These are phyloP conservation scores for Populus euphratica DNA, from an alignment of 345 rosid genomes.

Conservation along the genomic window DNA sequence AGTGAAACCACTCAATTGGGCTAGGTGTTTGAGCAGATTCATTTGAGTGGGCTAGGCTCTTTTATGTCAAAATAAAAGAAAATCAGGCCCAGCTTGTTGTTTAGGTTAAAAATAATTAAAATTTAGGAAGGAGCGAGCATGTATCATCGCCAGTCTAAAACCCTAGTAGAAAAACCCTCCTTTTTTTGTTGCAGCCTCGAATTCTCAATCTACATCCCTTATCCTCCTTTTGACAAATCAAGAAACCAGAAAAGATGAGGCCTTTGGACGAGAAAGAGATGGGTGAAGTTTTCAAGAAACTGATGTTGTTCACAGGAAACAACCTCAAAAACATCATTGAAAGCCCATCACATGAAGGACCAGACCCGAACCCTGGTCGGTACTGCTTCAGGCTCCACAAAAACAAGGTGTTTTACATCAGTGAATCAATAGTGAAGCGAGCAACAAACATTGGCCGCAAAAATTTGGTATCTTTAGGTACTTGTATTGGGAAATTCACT, in stretches of 20 bases:
- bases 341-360: constrained; percentile 82
- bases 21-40: not conserved
- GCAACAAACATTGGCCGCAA: constrained; percentile 70
- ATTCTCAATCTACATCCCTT: no score
- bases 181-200: not conserved
- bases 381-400: constrained; percentile 92
- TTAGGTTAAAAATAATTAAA: no score
- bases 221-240: not conserved
- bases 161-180: not conserved
- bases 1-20: not conserved
- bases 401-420: constrained; percentile 70
- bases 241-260: constrained; percentile 41
- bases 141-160: not conserved
- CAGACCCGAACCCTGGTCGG: constrained; percentile 61
- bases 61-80: no score
- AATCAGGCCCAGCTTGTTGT: no score
- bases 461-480: constrained; percentile 62
- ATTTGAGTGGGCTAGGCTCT: no score
- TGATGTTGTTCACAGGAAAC: constrained; percentile 75
- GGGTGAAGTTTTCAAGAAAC: constrained; percentile 77
- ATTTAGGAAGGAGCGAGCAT: not conserved
- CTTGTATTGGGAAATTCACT: constrained; percentile 82
- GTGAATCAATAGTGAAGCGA: constrained; percentile 74
- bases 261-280: constrained; percentile 87
- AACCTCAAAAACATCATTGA: constrained; percentile 90